phyloP scores from a whole-genome alignment of 2,329 filamentous ascomycete genomes.

The Aspergillus quadricinctus region DNA sequence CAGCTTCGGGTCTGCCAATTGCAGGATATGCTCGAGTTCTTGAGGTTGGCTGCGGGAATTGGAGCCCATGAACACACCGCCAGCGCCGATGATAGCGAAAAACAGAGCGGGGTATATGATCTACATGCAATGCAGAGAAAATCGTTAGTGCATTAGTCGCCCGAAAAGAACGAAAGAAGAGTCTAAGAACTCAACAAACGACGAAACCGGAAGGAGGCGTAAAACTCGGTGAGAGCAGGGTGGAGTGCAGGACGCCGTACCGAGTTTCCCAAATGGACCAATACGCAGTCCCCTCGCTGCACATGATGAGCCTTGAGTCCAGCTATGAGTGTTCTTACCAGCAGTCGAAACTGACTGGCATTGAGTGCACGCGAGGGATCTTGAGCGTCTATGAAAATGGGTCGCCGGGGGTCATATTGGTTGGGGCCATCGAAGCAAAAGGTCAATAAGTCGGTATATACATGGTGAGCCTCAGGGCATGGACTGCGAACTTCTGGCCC shows the following conservation, averaged over 20 bases:
- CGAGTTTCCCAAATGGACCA: conserved; percentile 41
- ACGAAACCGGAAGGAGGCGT: not conserved
- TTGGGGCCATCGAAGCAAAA: conserved; percentile 37
- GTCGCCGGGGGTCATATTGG: conserved; percentile 33
- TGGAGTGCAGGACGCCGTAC: conserved; percentile 24
- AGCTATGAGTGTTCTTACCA: conserved; percentile 38
- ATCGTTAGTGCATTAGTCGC: conserved; percentile 11
- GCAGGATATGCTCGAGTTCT: conserved; percentile 47
- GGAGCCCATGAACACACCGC: conserved; percentile 49
- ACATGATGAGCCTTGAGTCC: conserved; percentile 38
- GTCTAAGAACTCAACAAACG: not conserved
- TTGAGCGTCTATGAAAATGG: conserved; percentile 42
- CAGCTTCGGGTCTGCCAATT: conserved; percentile 41
- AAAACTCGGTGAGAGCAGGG: conserved; percentile 8
- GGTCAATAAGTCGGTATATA: conserved; percentile 38
- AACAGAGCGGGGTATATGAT: conserved; percentile 38
- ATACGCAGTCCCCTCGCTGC: conserved; percentile 40
- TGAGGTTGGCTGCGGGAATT: conserved; percentile 46
- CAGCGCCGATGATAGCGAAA: conserved; percentile 41
- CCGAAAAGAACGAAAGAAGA: conserved; percentile 4
- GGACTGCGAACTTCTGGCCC: conserved; percentile 2
- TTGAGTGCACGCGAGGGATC: conserved; percentile 36
- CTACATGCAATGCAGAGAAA: conserved; percentile 16
- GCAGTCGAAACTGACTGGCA: conserved; percentile 28
- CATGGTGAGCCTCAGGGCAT: conserved; percentile 5